Base-by-base conservation (phyloP, 768 basidiomycete genomes). In the Mycena kentingensis region DNA sequence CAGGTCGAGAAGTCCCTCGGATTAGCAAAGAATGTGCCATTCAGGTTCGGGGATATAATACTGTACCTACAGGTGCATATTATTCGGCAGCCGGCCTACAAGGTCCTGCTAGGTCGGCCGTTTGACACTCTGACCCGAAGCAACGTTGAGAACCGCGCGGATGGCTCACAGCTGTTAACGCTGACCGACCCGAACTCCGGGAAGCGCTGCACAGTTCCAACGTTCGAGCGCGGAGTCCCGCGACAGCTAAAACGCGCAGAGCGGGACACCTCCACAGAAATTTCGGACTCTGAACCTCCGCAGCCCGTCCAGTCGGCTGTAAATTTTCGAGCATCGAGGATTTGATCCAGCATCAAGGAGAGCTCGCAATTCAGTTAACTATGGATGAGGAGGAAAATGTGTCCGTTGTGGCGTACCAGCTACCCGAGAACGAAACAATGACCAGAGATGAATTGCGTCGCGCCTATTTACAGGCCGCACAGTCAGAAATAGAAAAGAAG, bases 11-110 rank as follows among this genome's bases (percentile, higher is more conserved):
- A 48, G 3, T 63, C 65, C 0, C 43, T 61, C 12, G 69, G 69
- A 7, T 28, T 70, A 31, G 66, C 65, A 5, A 6, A 26, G 19
- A 63, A 70, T 44, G 62, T 72, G 3, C 55, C 61, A 1, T 67
- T 69, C 31, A 36, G 25, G 1, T 55, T 66, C 22, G 64, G 58
- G 1, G 55, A 52, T 10, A 34, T 68, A 3, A 60, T 51, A 1
- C 11, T 65, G 4, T 66, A 61, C 26, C 19, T 70, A 3, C 69
- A 70, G 51, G 58, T 67, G 2, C 69, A 67, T 37, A 51, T 70
- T 7, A 60, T 70, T 11, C 27, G 52, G 22, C 50, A 49, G 3
- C 59, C 61, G 0, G 58, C 67, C 0, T 70, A 70, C 41, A 49
- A 56, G 7, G 59, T 70, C 2, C 28, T 70, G 3, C 37, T 70